phyloP scores from a whole-genome alignment of 768 basidiomycete species.

The Pleurotus djamor region DNA sequence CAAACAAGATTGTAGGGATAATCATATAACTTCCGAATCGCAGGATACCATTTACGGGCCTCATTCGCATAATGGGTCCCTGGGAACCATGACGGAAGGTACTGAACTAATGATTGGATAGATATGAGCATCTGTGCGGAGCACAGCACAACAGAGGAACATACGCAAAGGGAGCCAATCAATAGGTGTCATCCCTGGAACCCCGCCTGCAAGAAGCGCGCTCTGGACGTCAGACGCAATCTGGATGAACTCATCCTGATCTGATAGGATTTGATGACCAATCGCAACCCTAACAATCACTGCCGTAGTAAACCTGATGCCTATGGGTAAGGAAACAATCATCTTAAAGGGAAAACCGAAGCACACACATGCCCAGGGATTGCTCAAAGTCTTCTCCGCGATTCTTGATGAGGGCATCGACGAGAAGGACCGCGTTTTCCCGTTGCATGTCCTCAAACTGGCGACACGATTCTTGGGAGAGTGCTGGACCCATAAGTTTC shows the following conservation, averaged over 20 bases:
- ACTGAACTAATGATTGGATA: conserved; percentile 16
- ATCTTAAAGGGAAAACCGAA: background rate
- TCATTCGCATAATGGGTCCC: conserved; percentile 18
- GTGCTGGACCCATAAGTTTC: conserved; percentile 28
- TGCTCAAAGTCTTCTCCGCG: conserved; percentile 11
- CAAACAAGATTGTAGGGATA: conserved; percentile 27
- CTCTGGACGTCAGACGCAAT: conserved; percentile 26
- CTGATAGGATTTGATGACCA: conserved; percentile 25
- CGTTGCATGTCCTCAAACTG: conserved; percentile 39
- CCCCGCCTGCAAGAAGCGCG: conserved; percentile 16
- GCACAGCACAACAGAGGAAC: background rate
- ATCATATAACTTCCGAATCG: conserved; percentile 19
- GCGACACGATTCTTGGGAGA: conserved; percentile 26
- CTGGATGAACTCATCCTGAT: conserved; percentile 33
- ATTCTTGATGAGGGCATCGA: conserved; percentile 31
- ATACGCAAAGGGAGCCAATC: conserved; percentile 24
- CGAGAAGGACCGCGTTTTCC: conserved; percentile 30
- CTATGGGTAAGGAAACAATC: background rate
- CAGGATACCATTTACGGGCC: conserved; percentile 14
- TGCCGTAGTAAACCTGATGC: conserved; percentile 13
- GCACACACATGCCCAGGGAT: conserved; percentile 39
- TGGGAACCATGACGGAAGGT: conserved; percentile 32
- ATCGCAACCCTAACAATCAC: conserved; percentile 21
- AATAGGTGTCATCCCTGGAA: conserved; percentile 12
- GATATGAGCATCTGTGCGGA: background rate